These are phyloP conservation scores for Actinomucor elegans DNA, from an alignment of 371 early-diverging fungal species.

Conservation along the genomic window DNA sequence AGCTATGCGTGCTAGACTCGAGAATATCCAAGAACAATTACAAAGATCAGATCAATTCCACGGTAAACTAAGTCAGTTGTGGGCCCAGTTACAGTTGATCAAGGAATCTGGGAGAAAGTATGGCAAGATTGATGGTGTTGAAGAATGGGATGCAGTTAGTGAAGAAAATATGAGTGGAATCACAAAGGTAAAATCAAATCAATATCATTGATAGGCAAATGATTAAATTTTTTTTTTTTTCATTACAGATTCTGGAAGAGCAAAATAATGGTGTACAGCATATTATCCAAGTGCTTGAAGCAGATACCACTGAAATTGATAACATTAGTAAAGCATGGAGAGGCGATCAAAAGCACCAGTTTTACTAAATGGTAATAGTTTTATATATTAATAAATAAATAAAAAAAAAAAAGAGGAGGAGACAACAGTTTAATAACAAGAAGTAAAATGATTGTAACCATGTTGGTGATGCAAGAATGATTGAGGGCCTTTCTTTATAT, in stretches of 20 bases:
- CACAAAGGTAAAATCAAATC: constrained; percentile 41
- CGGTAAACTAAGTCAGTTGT: constrained; percentile 78
- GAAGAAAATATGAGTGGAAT: constrained; percentile 45
- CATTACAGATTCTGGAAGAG: constrained; percentile 56
- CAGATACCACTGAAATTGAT: constrained; percentile 36
- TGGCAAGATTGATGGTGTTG: constrained; percentile 35
- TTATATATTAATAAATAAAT: too few species aligned
- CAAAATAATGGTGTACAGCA: constrained; percentile 67
- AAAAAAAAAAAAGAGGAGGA: not conserved
- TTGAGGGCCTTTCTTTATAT: constrained; percentile 4
- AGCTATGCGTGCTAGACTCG: constrained; percentile 67
- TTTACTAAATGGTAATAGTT: too few species aligned
- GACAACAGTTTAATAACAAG: too few species aligned
- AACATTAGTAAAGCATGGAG: constrained; percentile 9
- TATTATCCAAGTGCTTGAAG: constrained; percentile 55
- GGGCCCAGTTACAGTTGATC: constrained; percentile 75
- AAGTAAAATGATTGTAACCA: too few species aligned
- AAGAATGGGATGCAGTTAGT: constrained; percentile 42
- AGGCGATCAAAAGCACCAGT: too few species aligned
- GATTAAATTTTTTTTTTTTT: not conserved
- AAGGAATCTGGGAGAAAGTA: constrained; percentile 69
- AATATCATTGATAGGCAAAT: not conserved
- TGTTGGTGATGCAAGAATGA: not conserved
- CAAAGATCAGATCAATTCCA: constrained; percentile 77
- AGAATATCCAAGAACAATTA: constrained; percentile 72